Conservation (phyloP, 805 yeast species). For the Pichia exigua region DNA sequence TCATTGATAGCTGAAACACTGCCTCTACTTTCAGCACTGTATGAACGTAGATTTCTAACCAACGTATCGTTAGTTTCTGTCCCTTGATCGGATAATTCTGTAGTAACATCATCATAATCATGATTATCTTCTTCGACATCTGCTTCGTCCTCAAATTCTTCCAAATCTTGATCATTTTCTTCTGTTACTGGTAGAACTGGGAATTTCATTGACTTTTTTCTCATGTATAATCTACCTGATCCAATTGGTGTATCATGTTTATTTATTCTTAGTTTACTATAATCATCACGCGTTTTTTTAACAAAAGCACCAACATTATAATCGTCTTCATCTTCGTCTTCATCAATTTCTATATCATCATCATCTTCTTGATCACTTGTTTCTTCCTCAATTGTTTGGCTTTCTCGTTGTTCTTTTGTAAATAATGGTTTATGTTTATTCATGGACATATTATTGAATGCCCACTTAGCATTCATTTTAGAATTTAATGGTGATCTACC, state of each 20-base stretch:
- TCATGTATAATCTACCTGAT: constrained; percentile 8
- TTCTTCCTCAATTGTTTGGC: constrained; percentile 34
- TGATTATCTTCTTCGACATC: constrained; percentile 25
- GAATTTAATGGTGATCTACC: constrained; percentile 29
- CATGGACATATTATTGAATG: constrained; percentile 11
- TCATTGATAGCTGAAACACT: not conserved
- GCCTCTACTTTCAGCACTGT: not conserved
- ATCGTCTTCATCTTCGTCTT: not conserved
- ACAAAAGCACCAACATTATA: not conserved
- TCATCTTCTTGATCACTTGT: constrained; percentile 5
- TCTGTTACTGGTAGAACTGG: constrained; percentile 10
- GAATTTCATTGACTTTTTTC: constrained; percentile 4
- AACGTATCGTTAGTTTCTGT: not conserved
- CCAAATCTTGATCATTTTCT: constrained; percentile 12
- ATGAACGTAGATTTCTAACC: not conserved
- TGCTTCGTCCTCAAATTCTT: constrained; percentile 9
- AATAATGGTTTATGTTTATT: constrained; percentile 26
- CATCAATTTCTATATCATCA: constrained; percentile 3
- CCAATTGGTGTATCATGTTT: constrained; percentile 1
- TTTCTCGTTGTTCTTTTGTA: constrained; percentile 51
- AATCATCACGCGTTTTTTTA: constrained; percentile 9
- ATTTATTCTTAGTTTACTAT: not conserved
- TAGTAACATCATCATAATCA: constrained; percentile 33
- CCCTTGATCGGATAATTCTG: constrained; percentile 1
- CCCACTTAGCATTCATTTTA: constrained; percentile 26